Evolutionary conservation across 495 filamentous ascomycete species (phyloP).

Genomic region (Neurospora sp.): DNA sequence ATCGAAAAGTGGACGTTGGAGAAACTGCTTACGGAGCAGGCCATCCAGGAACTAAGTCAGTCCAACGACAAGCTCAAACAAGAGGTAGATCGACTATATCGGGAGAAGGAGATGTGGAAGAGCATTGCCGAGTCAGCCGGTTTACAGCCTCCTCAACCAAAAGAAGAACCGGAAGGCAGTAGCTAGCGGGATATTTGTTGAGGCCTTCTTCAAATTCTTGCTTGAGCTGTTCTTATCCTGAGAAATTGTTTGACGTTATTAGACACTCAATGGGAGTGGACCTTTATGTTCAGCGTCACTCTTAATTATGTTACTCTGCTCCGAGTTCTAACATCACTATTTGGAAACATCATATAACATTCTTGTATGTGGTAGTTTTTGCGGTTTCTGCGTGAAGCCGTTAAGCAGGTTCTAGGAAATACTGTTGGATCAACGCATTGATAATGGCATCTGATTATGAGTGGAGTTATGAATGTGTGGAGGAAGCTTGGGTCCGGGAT

Average conservation of each 20-base stretch:
- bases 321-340: neutral
- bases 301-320: neutral
- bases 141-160: constrained; percentile 36
- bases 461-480: neutral
- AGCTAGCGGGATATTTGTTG: constrained; percentile 8
- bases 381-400: neutral
- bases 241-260: neutral
- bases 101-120: constrained; percentile 79
- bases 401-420: neutral
- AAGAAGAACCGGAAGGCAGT: constrained; percentile 28
- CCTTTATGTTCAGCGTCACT: neutral
- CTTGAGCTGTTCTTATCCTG: neutral
- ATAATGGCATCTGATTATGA: neutral
- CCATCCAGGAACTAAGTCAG: constrained; percentile 77
- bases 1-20: constrained; percentile 96
- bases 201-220: neutral
- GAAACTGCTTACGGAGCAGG: constrained; percentile 90
- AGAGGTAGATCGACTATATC: constrained; percentile 60
- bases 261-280: neutral
- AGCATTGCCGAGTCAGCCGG: constrained; percentile 68
- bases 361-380: neutral
- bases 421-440: neutral
- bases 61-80: constrained; percentile 85
- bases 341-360: neutral
- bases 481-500: neutral